These are phyloP conservation scores for Acanthochlamys bracteata DNA, from an alignment of 106 monocot genomes.

Conservation along the genomic window DNA sequence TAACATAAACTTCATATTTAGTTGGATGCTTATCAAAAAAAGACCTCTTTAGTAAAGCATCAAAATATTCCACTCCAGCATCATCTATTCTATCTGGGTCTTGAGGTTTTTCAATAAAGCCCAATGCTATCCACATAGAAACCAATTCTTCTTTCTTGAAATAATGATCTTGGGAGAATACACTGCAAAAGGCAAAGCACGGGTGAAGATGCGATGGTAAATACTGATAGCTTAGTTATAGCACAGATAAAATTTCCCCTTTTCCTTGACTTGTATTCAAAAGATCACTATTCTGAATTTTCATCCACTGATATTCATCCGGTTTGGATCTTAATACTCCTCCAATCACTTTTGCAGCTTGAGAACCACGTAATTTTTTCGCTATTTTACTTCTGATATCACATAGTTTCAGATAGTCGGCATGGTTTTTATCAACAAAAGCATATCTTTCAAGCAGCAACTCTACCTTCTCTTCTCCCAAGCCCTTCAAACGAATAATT, in stretches of 20 bases:
- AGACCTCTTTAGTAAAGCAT: conserved; percentile 10
- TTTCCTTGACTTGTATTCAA: not conserved
- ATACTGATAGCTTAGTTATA: conserved; percentile 30
- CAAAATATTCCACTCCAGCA: conserved; percentile 17
- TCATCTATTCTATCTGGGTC: conserved; percentile 17
- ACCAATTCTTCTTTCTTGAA: conserved; percentile 28
- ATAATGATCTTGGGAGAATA: conserved; percentile 24
- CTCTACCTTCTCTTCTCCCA: not conserved
- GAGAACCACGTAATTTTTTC: not conserved
- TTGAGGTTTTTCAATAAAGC: conserved; percentile 18
- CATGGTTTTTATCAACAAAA: not conserved
- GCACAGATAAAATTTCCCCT: conserved; percentile 20
- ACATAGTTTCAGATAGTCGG: not conserved
- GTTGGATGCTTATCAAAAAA: conserved; percentile 6
- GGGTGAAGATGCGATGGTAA: conserved; percentile 23
- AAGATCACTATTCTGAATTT: not conserved
- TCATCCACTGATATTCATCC: not conserved
- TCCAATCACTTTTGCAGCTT: not conserved
- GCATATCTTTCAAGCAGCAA: not conserved
- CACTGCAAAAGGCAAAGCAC: conserved; percentile 35
- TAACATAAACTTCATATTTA: not conserved
- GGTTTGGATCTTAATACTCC: not conserved
- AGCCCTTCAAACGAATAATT: not conserved
- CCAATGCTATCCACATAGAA: conserved; percentile 38
- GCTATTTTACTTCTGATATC: not conserved